phyloP scores from a whole-genome alignment of 257 asterid genomes.

The Salvia hispanica region DNA sequence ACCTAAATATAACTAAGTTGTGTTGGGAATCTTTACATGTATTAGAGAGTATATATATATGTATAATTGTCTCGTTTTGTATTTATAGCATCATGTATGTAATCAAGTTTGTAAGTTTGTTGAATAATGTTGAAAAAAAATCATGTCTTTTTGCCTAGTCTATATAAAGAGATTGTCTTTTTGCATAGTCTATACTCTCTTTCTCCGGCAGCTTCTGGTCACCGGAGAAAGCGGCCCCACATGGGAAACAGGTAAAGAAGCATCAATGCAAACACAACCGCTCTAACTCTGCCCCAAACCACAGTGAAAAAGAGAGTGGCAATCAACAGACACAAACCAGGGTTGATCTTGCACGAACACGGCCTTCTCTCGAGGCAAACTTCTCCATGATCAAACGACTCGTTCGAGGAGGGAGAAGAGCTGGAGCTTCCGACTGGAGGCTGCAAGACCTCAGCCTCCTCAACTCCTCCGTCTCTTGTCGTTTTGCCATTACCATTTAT shows the following conservation, averaged over 20 bases:
- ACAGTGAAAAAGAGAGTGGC: constrained; percentile 28
- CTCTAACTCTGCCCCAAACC: constrained; percentile 37
- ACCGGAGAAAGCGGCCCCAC: constrained; percentile 15
- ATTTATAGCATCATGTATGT: neutral
- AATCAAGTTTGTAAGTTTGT: constrained; percentile 1
- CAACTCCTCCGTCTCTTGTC: neutral
- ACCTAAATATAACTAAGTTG: neutral
- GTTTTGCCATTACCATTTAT: constrained; percentile 9
- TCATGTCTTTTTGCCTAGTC: neutral
- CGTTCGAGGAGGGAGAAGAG: constrained; percentile 8
- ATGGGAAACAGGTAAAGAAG: constrained; percentile 32
- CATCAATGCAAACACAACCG: constrained; percentile 34
- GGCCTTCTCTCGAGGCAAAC: neutral
- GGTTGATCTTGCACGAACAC: constrained; percentile 4
- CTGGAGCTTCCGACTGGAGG: neutral
- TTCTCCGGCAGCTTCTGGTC: constrained; percentile 26
- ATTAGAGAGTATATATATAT: neutral
- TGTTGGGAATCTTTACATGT: neutral
- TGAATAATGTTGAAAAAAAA: neutral
- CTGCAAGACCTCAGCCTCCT: constrained; percentile 1
- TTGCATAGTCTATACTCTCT: neutral
- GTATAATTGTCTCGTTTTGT: neutral
- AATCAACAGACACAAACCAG: constrained; percentile 29
- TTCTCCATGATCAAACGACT: constrained; percentile 17
- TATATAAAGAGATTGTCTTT: neutral